Evolutionary conservation across 768 basidiomycete species (phyloP).

Genomic region (Suillus subaureus): DNA sequence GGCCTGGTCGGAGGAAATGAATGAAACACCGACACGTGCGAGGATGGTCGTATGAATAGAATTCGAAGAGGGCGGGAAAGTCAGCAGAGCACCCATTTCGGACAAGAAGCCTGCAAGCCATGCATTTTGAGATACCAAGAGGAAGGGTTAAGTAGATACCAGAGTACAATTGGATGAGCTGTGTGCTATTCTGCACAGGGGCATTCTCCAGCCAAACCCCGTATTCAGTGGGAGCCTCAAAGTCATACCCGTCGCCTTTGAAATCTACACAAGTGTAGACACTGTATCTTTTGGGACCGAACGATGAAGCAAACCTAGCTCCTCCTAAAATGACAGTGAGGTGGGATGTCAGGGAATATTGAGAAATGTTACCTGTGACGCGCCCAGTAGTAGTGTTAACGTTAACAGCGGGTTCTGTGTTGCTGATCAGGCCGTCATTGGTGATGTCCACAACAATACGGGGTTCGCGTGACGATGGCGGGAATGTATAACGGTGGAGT

Average conservation of each 20-base stretch:
- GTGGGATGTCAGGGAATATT: neutral
- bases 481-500: slow-evolving; percentile 61
- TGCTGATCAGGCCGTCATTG: slow-evolving; percentile 60
- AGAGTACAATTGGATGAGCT: slow-evolving; percentile 50
- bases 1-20: slow-evolving; percentile 62
- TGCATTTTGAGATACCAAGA: neutral
- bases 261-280: slow-evolving; percentile 66
- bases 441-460: slow-evolving; percentile 63
- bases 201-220: slow-evolving; percentile 56
- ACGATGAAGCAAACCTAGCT: slow-evolving; percentile 52
- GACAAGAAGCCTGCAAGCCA: slow-evolving; percentile 43
- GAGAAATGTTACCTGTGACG: slow-evolving; percentile 41
- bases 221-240: slow-evolving; percentile 52
- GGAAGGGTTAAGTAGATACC: slow-evolving; percentile 30
- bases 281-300: slow-evolving; percentile 59
- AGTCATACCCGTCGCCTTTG: slow-evolving; percentile 50
- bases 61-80: slow-evolving; percentile 46
- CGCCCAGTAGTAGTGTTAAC: slow-evolving; percentile 52
- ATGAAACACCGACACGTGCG: slow-evolving; percentile 65
- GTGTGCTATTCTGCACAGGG: slow-evolving; percentile 47
- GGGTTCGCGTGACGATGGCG: slow-evolving; percentile 46
- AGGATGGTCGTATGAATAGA: slow-evolving; percentile 47
- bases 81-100: slow-evolving; percentile 56
- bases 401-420: slow-evolving; percentile 47
- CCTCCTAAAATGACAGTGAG: slow-evolving; percentile 26